Base-by-base conservation (phyloP, 2,329 filamentous ascomycete genomes). In the Colletotrichum navitas region DNA sequence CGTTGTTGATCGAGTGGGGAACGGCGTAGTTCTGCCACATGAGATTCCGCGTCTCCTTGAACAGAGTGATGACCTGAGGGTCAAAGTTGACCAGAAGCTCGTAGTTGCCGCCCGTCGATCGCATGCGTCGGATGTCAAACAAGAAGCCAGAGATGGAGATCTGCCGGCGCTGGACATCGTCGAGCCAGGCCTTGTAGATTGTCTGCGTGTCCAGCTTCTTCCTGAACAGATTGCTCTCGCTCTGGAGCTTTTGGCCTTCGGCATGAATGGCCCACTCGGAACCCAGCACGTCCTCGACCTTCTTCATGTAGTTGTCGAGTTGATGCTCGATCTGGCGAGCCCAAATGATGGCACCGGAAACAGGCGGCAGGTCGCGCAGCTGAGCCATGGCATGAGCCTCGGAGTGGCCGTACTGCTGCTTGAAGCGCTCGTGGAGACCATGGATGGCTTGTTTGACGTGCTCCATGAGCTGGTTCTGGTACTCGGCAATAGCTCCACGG, bases 351-450 rank as follows among this genome's bases (percentile, higher is more conserved):
- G 95, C 95, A 68, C 96, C 97, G 5, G 96, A 97, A 0, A 99
- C 95, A 0, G 97, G 96, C 0, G 96, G 96, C 21, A 99, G 86
- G 81, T 99, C 96, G 73, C 95, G 94, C 68, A 99, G 87, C 81
- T 98, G 95, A 3, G 96, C 95, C 97, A 99, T 99, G 5, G 94
- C 94, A 80, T 98, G 95, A 2, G 96, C 94, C 82, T 99, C 96
- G 0, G 97, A 98, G 79, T 98, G 94, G 2, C 95, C 97, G 81
- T 99, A 99, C 79, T 99, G 96, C 80, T 97, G 94, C 84, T 98
- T 99, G 87, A 98, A 99, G 39, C 96, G 93, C 83, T 98, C 94
- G 77, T 99, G 97, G 36, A 99, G 87, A 5, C 92, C 91, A 54
- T 93, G 92, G 76, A 99, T 99, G 78, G 97, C 97, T 78, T 94